A percentile compares a stretch with the other conserved stretches of the same genome.
Conservation (phyloP, 2,329 filamentous ascomycete species). For the Sordariomycetes sp. region DNA sequence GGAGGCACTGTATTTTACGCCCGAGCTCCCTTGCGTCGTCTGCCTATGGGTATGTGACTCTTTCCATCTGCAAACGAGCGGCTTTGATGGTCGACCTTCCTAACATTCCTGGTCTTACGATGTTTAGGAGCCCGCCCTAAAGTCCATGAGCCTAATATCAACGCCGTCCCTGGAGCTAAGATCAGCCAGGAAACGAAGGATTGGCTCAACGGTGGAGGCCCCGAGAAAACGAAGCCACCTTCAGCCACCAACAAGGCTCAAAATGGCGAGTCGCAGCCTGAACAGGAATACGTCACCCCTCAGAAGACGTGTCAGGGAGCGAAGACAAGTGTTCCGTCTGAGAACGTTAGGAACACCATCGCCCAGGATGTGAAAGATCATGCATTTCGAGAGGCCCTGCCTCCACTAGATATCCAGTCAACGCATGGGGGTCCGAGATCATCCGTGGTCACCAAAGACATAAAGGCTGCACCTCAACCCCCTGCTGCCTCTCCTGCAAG, state of each 20-base stretch:
- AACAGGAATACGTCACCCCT: too few species aligned
- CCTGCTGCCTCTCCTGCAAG: too few species aligned
- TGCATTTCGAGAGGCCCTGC: neutral
- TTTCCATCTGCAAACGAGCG: neutral
- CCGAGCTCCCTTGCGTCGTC: neutral
- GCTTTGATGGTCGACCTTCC: neutral
- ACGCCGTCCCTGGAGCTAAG: neutral
- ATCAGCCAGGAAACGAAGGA: neutral
- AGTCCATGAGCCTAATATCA: neutral
- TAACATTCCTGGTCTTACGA: neutral
- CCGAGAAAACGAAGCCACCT: neutral
- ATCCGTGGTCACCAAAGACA: neutral
- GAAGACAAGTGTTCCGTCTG: neutral
- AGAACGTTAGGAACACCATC: neutral
- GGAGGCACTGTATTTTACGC: neutral
- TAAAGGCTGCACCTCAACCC: neutral
- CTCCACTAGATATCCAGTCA: neutral
- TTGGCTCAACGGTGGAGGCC: neutral
- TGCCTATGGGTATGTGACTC: neutral
- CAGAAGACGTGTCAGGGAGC: too few species aligned
- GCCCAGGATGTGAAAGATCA: neutral
- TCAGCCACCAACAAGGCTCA: neutral
- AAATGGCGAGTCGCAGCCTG: neutral
- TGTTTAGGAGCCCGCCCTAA: neutral
- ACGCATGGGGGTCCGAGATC: neutral